Percentiles rank a stretch among this genome's conserved stretches.
Evolutionary conservation across 768 basidiomycete genomes (phyloP).

Genomic region (Dioszegia aurantiaca): DNA sequence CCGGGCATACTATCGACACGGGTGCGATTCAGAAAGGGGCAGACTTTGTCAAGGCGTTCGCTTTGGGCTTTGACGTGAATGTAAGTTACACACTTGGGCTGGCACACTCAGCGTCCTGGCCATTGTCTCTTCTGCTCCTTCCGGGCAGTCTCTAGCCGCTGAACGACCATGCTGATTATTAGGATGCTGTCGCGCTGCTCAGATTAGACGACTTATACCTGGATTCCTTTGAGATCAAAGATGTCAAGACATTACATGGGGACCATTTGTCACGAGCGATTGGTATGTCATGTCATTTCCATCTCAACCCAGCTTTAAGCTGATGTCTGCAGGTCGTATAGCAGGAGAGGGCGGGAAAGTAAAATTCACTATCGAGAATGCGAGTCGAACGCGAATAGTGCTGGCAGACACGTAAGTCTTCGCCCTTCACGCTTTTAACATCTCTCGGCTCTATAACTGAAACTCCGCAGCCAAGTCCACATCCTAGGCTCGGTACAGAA

Average conservation of each 20-base stretch:
- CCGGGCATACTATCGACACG: slow-evolving; percentile 87
- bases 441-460: background rate
- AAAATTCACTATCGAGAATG: slow-evolving; percentile 97
- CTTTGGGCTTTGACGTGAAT: slow-evolving; percentile 91
- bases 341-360: slow-evolving; percentile 99
- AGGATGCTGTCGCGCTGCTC: slow-evolving; percentile 94
- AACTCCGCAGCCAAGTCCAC: slow-evolving; percentile 80
- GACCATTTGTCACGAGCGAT: slow-evolving; percentile 98
- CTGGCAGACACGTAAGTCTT: slow-evolving; percentile 86
- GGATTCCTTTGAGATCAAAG: slow-evolving; percentile 98
- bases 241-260: slow-evolving; percentile 95
- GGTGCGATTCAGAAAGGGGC: slow-evolving; percentile 94
- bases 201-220: slow-evolving; percentile 95
- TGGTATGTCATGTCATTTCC: slow-evolving; percentile 56
- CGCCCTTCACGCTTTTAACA: background rate
- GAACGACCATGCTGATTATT: background rate
- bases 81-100: slow-evolving; percentile 58
- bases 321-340: slow-evolving; percentile 69
- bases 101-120: no score
- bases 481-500: slow-evolving; percentile 98
- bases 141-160: background rate
- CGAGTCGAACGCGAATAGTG: slow-evolving; percentile 94
- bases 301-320: background rate
- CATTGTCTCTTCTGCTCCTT: background rate
- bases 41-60: slow-evolving; percentile 93